Percentiles rank a stretch among this genome's conserved stretches.
Conservation (phyloP, 2,329 filamentous ascomycete genomes). For the Periglandula ipomoeae region DNA sequence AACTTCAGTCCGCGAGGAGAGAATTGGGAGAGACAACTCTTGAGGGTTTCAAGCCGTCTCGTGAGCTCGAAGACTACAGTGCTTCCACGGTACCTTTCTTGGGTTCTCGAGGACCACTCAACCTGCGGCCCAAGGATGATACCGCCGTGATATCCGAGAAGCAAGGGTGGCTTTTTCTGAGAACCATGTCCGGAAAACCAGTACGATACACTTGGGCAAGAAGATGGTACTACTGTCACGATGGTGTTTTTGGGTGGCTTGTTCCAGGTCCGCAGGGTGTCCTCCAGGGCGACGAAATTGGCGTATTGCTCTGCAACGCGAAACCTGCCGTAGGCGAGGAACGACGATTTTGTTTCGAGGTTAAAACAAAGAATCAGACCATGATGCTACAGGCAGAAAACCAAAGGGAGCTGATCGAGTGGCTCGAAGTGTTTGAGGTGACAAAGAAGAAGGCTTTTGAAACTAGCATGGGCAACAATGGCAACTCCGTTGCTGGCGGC, state of each 20-base stretch:
- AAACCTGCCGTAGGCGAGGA: conserved; percentile 89
- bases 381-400: conserved; percentile 89
- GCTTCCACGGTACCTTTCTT: conserved; percentile 83
- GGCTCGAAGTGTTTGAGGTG: conserved; percentile 87
- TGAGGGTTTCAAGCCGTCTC: conserved; percentile 63
- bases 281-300: conserved; percentile 91
- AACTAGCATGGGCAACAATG: conserved; percentile 48
- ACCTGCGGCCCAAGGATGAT: conserved; percentile 46
- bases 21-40: conserved; percentile 76
- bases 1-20: conserved; percentile 68
- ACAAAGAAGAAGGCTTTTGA: conserved; percentile 91
- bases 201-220: conserved; percentile 82
- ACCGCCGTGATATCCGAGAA: conserved; percentile 58
- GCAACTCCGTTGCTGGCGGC: conserved; percentile 36
- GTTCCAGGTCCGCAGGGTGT: conserved; percentile 79
- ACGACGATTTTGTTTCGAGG: conserved; percentile 91
- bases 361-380: conserved; percentile 93
- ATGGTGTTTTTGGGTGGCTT: conserved; percentile 93
- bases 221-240: conserved; percentile 91
- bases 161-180: conserved; percentile 87
- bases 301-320: conserved; percentile 86
- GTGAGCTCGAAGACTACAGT: conserved; percentile 89
- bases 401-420: conserved; percentile 83
- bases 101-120: conserved; percentile 59
- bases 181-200: conserved; percentile 77